Base-by-base conservation (phyloP, 2,329 filamentous ascomycete species). In the Westerdykella sp. region DNA sequence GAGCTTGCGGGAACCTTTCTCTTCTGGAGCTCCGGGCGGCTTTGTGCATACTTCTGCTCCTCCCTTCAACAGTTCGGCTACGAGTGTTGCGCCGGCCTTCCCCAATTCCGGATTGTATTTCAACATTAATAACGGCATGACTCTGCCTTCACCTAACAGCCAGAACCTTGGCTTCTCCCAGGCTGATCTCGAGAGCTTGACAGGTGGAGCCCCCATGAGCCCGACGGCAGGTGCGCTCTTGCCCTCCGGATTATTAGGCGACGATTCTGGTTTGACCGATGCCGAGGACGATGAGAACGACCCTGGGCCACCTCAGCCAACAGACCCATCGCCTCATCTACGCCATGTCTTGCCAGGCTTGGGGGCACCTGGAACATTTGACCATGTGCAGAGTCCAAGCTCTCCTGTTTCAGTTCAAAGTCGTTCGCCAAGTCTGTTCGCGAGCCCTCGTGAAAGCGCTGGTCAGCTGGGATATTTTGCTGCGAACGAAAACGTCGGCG, bases 191-290 rank as follows among this genome's bases (percentile, higher is more conserved):
- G 78, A 79, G 45, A 73, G 73, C 14, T 62, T 84, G 30, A 80
- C 76, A 3, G 77, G 74, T 14, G 81, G 79, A 22, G 85, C 84
- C 2, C 84, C 84, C 1, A 78, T 91, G 62, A 90, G 85, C 55
- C 87, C 87, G 1, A 85, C 84, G 4, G 87, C 86, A 2, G 81
- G 84, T 22, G 77, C 83, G 13, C 72, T 91, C 3, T 69, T 94
- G 13, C 87, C 87, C 0, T 85, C 85, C 1, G 80, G 78, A 46
- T 69, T 84, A 4, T 73, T 81, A 39, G 75, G 75, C 5, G 80
- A 84, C 40, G 83, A 85, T 38, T 74, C 82, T 32, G 81, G 83
- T 13, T 69, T 59, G 38, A 63, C 55, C 0, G 61, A 65, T 34
- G 51, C 53, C 9, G 63, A 65, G 31, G 56, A 65, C 12, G 54